Conservation (phyloP, 345 rosid species). For the Hibiscus syriacus region DNA sequence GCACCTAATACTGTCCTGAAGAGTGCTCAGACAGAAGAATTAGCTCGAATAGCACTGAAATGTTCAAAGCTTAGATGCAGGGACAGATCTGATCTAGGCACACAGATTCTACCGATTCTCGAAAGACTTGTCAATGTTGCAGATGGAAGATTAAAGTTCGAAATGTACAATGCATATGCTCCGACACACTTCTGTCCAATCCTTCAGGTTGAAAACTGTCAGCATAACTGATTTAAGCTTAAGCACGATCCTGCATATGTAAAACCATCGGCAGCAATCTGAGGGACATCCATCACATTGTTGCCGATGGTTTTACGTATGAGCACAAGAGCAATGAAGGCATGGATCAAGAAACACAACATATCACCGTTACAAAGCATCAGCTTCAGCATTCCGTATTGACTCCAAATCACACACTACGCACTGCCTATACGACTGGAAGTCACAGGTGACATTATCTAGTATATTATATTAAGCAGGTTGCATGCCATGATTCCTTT, state of each 20-base stretch:
- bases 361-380: slow-evolving; percentile 67
- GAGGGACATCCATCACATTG: slow-evolving; percentile 41
- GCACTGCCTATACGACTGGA: slow-evolving; percentile 72
- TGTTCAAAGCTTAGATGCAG: slow-evolving; percentile 83
- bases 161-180: slow-evolving; percentile 39
- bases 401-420: slow-evolving; percentile 51
- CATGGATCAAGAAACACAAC: slow-evolving; percentile 57
- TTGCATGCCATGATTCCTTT: too few relatives aligned
- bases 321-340: slow-evolving; percentile 68
- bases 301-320: slow-evolving; percentile 81
- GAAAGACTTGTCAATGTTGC: slow-evolving; percentile 54
- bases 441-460: too few relatives aligned
- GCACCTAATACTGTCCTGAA: slow-evolving; percentile 43
- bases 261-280: not conserved
- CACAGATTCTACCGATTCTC: slow-evolving; percentile 66
- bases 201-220: slow-evolving; percentile 46
- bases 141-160: slow-evolving; percentile 35
- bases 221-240: not conserved
- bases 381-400: slow-evolving; percentile 34
- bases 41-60: too few relatives aligned
- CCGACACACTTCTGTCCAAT: too few relatives aligned
- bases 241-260: not conserved
- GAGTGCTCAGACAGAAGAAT: slow-evolving; percentile 53
- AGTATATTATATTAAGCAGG: too few relatives aligned
- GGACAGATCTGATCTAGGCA: slow-evolving; percentile 81